Base-by-base conservation (phyloP, 257 asterid species). In the Petrea volubilis region DNA sequence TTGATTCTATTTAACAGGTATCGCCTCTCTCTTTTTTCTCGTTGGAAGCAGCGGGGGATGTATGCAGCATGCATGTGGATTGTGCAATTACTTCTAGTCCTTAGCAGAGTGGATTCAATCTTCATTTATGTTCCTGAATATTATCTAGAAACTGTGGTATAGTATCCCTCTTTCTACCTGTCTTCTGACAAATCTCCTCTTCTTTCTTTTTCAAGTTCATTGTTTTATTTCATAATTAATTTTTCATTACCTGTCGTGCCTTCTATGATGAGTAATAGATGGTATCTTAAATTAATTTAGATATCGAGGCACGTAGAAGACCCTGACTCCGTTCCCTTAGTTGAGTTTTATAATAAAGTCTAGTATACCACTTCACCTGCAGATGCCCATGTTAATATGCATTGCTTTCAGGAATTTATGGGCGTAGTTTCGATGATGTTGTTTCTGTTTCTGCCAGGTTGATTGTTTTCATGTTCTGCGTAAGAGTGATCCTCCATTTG, bases 41-140 rank as follows among this genome's bases (percentile, higher is more conserved):
- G 86, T 68, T 93, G 97, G 97, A 93, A 91, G 85, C 98, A 87
- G 83, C 89, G 97, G 83, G 98, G 97, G 67, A 85, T 91, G 89
- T 93, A 91, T 55, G 97, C 96, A 6, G 57, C 90, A 3, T 93
- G 98, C 91, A 83, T 91, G 95, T 93, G 97, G 97, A 83, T 89
- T 71, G 97, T 89, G 40, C 98, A 93, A 69, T 79, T 93, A 75
- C 95, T 93, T 81, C 82, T 93, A 24, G 86, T 86, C 78, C 87
- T 91, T 78, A 93, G 98, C 94, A 89, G 85, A 86, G 74, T 78
- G 79, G 96, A 91, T 55, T 78, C 88, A 0, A 62, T 89, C 75
- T 93, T 93, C 79, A 56, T 78, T 79, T 93, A 89, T 51, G 44
- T 89, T 79, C 97, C 98, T 72, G 98, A 93, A 76, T 93, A 86